A percentile compares a stretch with the other conserved stretches of the same genome.
phyloP scores from a whole-genome alignment of 1,284 basidiomycete species.

The Abortiporus biennis region DNA sequence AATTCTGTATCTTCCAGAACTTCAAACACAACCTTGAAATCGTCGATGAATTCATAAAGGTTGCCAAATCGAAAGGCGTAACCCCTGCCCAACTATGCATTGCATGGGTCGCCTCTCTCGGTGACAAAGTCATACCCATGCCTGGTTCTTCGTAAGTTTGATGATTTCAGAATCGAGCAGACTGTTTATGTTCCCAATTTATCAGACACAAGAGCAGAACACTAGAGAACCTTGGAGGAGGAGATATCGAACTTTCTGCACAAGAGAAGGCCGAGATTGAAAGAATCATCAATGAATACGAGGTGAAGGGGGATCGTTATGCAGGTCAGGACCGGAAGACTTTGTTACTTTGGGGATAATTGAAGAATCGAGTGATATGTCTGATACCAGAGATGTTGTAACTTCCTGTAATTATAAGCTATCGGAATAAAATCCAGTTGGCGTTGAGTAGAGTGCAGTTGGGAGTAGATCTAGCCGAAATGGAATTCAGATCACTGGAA shows the following conservation, averaged over 20 bases:
- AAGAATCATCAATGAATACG: conserved; percentile 18
- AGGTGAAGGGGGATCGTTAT: conserved; percentile 28
- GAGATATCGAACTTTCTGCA: conserved; percentile 33
- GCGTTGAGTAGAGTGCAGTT: too few relatives aligned
- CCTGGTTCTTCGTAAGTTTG: conserved; percentile 46
- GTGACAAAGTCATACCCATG: conserved; percentile 44
- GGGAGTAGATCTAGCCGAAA: too few relatives aligned
- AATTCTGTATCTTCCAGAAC: conserved; percentile 24
- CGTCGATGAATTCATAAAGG: conserved; percentile 37
- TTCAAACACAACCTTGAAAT: conserved; percentile 52
- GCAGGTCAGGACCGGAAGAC: conserved; percentile 16
- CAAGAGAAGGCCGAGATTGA: conserved; percentile 34
- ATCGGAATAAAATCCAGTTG: too few relatives aligned
- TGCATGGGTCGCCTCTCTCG: conserved; percentile 51
- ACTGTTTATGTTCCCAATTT: neutral
- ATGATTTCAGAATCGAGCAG: neutral
- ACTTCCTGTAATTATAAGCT: too few relatives aligned
- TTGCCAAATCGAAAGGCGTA: conserved; percentile 44
- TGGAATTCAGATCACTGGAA: too few relatives aligned
- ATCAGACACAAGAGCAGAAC: conserved; percentile 23
- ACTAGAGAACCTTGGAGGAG: conserved; percentile 38
- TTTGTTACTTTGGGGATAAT: conserved; percentile 22
- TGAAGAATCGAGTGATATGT: too few relatives aligned
- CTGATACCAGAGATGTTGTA: too few relatives aligned
- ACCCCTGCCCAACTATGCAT: conserved; percentile 54